Base-by-base conservation (phyloP, 1,284 basidiomycete genomes). In the Ganoderma boninense region DNA sequence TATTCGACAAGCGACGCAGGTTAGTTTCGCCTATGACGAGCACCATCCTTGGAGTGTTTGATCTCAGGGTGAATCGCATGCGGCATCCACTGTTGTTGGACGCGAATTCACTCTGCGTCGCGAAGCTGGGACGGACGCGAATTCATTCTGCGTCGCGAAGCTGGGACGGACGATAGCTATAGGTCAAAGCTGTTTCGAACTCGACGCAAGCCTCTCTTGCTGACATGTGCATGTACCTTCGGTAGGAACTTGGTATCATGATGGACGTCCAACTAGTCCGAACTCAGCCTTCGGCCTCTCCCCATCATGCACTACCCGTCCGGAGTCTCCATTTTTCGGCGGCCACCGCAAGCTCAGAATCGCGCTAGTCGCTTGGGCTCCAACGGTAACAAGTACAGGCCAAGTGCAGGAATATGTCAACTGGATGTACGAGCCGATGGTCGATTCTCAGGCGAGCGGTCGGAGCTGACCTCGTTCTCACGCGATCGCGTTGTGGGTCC, bases 81-180 rank as follows among this genome's bases (percentile, higher is more conserved):
- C 78, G 61, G 83, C 79, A 16, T 71, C 65, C 87, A 6, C 74
- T 87, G 32, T 66, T 87, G 14, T 77, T 87, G 65, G 76, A 83
- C 54, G 77, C 76, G 26, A 85, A 87, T 74, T 85, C 85, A 1
- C 76, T 87, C 65, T 80, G 84, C 44, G 85, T 32, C 32, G 32
- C 32, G 32, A n/a, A 32, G 32, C 32, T 32, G 4, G 32, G 32
- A 4, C 5, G 32, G 32, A 32, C 2, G 32, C 76, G 26, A 85
- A 87, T 74, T 85, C 85, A 1, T 75, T 87, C 65, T 80, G 84
- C 44, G 85, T 32, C 32, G 32, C 32, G 32, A n/a, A 32, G 32
- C 32, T 32, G 4, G 32, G 32, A 4, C 5, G 32, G 32, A 32
- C 2, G 32, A 32, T 32, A 32, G 32, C 0, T 32, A 32, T 5